Percentiles rank a stretch among this genome's conserved stretches.
These are phyloP conservation scores for Exophiala calicioides DNA, from an alignment of 2,329 filamentous ascomycete genomes.

Conservation along the genomic window DNA sequence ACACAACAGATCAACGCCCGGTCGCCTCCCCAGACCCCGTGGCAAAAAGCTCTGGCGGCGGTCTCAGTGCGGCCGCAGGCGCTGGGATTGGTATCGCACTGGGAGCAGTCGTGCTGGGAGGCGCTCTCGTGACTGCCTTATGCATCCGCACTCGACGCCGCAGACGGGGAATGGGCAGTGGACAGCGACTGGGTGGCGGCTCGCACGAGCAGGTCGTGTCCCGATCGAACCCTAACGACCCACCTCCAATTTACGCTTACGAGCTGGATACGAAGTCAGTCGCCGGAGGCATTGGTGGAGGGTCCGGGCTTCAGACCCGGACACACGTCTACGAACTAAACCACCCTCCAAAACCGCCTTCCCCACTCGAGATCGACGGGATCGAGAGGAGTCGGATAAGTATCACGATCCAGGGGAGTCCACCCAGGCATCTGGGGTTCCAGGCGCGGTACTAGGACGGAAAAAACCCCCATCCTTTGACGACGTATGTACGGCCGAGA, in stretches of 20 bases:
- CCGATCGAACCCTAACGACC: constrained; percentile 6
- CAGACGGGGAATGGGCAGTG: constrained; percentile 5
- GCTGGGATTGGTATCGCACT: constrained; percentile 28
- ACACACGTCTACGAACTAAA: constrained; percentile 14
- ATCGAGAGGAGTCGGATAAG: constrained; percentile 23
- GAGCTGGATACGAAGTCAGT: constrained; percentile 25
- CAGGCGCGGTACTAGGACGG: constrained; percentile 16
- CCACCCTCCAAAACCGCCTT: constrained; percentile 17
- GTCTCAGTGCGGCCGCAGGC: constrained; percentile 22
- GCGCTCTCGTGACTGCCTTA: constrained; percentile 18
- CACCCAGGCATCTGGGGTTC: constrained; percentile 17
- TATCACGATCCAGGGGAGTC: constrained; percentile 23
- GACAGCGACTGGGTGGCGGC: constrained; percentile 11
- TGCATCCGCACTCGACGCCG: constrained; percentile 20
- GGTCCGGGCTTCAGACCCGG: constrained; percentile 1
- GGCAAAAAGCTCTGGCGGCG: constrained; percentile 7
- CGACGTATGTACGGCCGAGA: too few species aligned
- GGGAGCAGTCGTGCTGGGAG: constrained; percentile 24
- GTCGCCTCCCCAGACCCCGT: background rate
- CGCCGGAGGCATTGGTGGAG: background rate
- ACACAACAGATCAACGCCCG: constrained; percentile 17
- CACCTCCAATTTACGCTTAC: constrained; percentile 24
- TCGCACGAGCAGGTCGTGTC: constrained; percentile 6
- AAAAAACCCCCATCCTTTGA: too few species aligned
- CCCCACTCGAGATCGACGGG: constrained; percentile 26